Base-by-base conservation (phyloP, 2,329 filamentous ascomycete species). In the Xylariales sp. region DNA sequence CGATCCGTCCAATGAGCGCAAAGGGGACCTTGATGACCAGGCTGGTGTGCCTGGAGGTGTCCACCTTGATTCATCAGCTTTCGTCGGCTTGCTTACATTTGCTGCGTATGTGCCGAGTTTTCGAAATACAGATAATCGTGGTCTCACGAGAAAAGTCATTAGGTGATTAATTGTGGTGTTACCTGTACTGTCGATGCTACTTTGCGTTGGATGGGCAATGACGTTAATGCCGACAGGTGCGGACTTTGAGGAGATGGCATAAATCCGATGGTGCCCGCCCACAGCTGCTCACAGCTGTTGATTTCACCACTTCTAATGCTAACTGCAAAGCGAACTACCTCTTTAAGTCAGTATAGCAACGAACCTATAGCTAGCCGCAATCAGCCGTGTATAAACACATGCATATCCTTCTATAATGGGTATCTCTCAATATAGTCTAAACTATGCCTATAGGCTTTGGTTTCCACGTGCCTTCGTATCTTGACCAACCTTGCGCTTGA, bases 381-480 rank as follows among this genome's bases (percentile, higher is more conserved):
- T n/a, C n/a, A n/a, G n/a, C n/a, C n/a, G n/a, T n/a, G 5, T 17
- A 11, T 35, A 23, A 19, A 17, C 14, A 7, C 8, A 17, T 35
- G 17, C n/a, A 36, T 11, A n/a, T n/a, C n/a, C n/a, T n/a, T n/a
- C n/a, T n/a, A n/a, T n/a, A n/a, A n/a, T n/a, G n/a, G n/a, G n/a
- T n/a, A n/a, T n/a, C n/a, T n/a, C n/a, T n/a, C n/a, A n/a, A n/a
- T n/a, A n/a, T n/a, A 7, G 21, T 18, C 40, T 53, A 79, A 7
- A 72, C 65, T 37, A 73, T 61, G 5, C 77, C 77, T 47, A 81
- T 80, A 1, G 77, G 76, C 48, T 72, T 76, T 8, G 76, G 66
- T 41, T 67, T 69, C 77, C 77, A 81, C 3, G 61, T 53, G 6
- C 72, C 74, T 33, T 71, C 57, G 46, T 70, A 74, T 40, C 61